A percentile compares a stretch with the other conserved stretches of the same genome.
Conservation (phyloP, 225 moss, liverwort and hornwort species). For the Lunularia cruciata region DNA sequence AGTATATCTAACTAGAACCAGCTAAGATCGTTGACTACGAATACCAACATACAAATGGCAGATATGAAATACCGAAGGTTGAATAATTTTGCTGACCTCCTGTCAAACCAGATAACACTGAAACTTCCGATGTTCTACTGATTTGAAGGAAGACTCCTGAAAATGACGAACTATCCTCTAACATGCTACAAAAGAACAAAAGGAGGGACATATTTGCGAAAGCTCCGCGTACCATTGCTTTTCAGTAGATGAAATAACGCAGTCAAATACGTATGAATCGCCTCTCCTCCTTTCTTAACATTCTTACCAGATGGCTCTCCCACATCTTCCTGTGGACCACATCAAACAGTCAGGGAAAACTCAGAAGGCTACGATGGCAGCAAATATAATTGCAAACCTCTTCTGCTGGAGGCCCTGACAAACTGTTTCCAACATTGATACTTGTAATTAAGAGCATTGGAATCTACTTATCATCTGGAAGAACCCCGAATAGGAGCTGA, state of each 20-base stretch:
- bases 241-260: constrained; percentile 33
- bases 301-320: background rate
- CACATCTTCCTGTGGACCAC: constrained; percentile 5
- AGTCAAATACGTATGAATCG: constrained; percentile 26
- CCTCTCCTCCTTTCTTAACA: constrained; percentile 16
- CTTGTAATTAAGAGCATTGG: too few relatives aligned
- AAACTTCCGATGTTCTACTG: background rate
- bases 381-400: too few relatives aligned
- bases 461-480: too few relatives aligned
- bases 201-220: background rate
- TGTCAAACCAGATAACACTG: background rate
- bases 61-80: too few relatives aligned
- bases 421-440: too few relatives aligned
- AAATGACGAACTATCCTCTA: background rate
- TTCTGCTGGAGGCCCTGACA: too few relatives aligned
- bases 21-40: background rate
- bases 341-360: too few relatives aligned
- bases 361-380: too few relatives aligned
- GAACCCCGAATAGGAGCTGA: too few relatives aligned
- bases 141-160: too few relatives aligned
- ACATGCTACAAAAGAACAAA: background rate
- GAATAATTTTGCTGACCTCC: too few relatives aligned
- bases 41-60: too few relatives aligned
- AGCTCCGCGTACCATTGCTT: constrained; percentile 17
- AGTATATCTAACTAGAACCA: background rate